Conservation (phyloP, 1,284 basidiomycete genomes). For the Leccinum colubrinum region DNA sequence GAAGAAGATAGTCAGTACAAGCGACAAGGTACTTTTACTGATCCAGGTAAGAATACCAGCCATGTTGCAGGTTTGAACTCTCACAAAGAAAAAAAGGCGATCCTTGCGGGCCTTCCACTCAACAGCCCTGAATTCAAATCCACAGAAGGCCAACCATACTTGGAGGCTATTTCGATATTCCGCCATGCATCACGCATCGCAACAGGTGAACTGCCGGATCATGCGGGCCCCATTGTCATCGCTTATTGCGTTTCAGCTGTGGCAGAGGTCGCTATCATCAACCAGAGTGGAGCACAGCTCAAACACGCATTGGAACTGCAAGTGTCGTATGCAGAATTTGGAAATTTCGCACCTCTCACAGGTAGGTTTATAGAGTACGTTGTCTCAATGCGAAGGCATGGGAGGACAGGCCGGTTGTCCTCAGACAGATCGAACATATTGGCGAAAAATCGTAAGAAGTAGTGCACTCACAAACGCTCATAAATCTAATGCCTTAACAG, state of each 20-base stretch:
- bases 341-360: slow-evolving; percentile 8
- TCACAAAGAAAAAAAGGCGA: slow-evolving; percentile 47
- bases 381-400: slow-evolving; percentile 78
- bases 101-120: slow-evolving; percentile 69
- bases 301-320: slow-evolving; percentile 74
- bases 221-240: neutral
- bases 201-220: slow-evolving; percentile 44
- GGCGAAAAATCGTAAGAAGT: slow-evolving; percentile 79
- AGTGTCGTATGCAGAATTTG: slow-evolving; percentile 16
- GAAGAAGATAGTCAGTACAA: slow-evolving; percentile 62
- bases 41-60: slow-evolving; percentile 53
- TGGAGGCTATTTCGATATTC: slow-evolving; percentile 66
- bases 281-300: slow-evolving; percentile 58
- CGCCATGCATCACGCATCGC: slow-evolving; percentile 67
- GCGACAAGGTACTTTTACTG: slow-evolving; percentile 71
- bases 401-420: slow-evolving; percentile 79
- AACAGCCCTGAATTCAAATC: slow-evolving; percentile 64
- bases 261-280: slow-evolving; percentile 68
- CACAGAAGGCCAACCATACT: slow-evolving; percentile 64
- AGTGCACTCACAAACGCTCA: neutral
- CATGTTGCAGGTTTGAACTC: neutral
- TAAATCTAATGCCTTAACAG: slow-evolving; percentile 31
- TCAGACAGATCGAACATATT: slow-evolving; percentile 78
- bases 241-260: slow-evolving; percentile 46
- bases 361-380: slow-evolving; percentile 49